Evolutionary conservation across 441 rosid species (phyloP).

Genomic region (Capsella rubella): DNA sequence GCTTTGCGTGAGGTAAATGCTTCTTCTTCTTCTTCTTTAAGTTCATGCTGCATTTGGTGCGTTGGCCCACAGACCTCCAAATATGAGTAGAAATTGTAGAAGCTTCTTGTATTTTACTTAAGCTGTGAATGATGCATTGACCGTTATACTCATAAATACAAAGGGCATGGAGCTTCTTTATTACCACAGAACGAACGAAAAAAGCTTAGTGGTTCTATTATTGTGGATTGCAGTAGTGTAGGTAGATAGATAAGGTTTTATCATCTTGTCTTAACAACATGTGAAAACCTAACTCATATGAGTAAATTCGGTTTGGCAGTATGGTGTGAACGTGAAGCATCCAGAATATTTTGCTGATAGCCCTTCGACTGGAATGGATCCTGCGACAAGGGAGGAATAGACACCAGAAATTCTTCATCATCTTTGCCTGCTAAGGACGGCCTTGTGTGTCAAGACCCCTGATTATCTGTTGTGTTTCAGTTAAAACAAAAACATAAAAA

Average conservation of each 20-base stretch:
- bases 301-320: conserved; percentile 52
- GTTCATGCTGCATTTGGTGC: neutral
- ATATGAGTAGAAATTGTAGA: conserved; percentile 1
- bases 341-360: conserved; percentile 96
- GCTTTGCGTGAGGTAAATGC: conserved; percentile 77
- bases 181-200: neutral
- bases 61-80: conserved; percentile 7
- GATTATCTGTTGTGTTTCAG: conserved; percentile 26
- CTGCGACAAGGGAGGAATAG: conserved; percentile 77
- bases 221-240: conserved; percentile 24
- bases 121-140: conserved; percentile 9
- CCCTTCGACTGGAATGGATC: conserved; percentile 84
- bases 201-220: neutral
- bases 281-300: conserved; percentile 19
- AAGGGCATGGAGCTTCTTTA: conserved; percentile 1
- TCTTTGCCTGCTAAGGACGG: conserved; percentile 11
- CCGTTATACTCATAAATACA: neutral
- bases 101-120: neutral
- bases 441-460: conserved; percentile 17
- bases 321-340: conserved; percentile 88
- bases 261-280: neutral
- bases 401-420: conserved; percentile 6
- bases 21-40: conserved; percentile 2
- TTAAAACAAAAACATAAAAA: conserved; percentile 3
- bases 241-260: neutral